Base-by-base conservation (phyloP, 202 grass and related monocot species). In the Alloteropsis angusta region DNA sequence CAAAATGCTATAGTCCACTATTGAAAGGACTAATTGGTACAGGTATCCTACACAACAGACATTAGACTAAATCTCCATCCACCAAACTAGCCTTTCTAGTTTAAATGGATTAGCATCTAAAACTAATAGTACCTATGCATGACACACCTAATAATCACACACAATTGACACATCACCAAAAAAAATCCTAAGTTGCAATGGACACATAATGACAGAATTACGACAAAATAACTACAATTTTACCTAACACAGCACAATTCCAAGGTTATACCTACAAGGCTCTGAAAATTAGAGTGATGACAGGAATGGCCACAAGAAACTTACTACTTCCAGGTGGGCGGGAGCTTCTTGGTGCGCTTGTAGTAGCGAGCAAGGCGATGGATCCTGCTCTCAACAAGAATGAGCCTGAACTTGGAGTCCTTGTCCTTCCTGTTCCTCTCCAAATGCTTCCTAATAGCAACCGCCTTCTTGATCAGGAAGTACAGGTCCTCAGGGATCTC, bases 401-500 rank as follows among this genome's bases (percentile, higher is more conserved):
- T 92, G 32, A 92, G 87, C 76, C 90, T 83, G 85, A 92, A 92
- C 50, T 92, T 92, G 22, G 90, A 92, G 41, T 92, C 90, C 67
- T 92, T 92, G 63, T 92, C 86, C 90, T 92, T 92, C 86, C 90
- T 86, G 87, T 92, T 92, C 84, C 87, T 92, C 90, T 92, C 90
- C 48, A 92, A 77, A 14, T 92, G 90, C 83, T 92, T 92, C 76
- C 90, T 92, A 16, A 92, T 92, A 1, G 89, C 83, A n/a, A 92
- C 89, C 0, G 89, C 89, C 86, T 92, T 92, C 87, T 92, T 92
- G 30, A 92, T 92, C 16, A 92, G 49, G 23, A 89, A 88, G 83
- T 92, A 89, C 0, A 92, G 79, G 56, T 92, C 86, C 80, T 92
- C 90, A 0, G 87, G 90, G 54, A 92, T 92, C 34, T 92, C 90